Evolutionary conservation across 352 stramenopile species (phyloP).

Genomic region (Pythium oligandrum): DNA sequence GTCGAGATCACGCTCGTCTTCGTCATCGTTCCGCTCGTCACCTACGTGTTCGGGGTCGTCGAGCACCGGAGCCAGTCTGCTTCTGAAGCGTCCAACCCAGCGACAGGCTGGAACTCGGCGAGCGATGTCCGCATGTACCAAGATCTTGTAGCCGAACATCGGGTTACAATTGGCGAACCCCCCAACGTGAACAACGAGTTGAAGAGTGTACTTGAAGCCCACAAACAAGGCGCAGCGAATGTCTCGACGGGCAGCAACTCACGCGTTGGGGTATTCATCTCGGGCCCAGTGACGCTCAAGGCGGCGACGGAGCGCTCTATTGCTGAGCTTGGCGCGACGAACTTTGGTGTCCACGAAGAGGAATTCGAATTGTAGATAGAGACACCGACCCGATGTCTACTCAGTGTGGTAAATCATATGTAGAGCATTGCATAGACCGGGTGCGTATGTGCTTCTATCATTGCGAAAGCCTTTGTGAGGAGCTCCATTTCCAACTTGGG

Average conservation of each 20-base stretch:
- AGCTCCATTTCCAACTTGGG: too few species aligned
- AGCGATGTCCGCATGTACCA: too few species aligned
- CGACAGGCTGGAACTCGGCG: conserved; percentile 3
- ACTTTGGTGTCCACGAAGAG: conserved; percentile 26
- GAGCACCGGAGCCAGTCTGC: conserved; percentile 21
- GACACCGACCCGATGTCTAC: too few species aligned
- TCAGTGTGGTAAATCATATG: too few species aligned
- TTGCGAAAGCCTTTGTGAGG: too few species aligned
- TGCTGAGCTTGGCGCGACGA: conserved; percentile 3
- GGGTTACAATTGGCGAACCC: too few species aligned
- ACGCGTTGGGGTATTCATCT: conserved; percentile 36
- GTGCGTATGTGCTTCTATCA: too few species aligned
- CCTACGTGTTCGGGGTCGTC: conserved; percentile 19
- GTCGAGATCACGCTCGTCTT: conserved; percentile 37
- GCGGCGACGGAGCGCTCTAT: conserved; percentile 4
- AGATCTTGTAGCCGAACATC: too few species aligned
- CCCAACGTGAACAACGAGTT: conserved; percentile 29
- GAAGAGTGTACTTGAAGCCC: conserved; percentile 16
- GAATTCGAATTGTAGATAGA: conserved; percentile 15
- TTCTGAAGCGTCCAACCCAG: conserved; percentile 23
- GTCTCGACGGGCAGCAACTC: not conserved
- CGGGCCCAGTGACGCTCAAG: conserved; percentile 32
- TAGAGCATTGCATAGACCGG: too few species aligned
- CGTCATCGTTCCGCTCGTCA: conserved; percentile 23
- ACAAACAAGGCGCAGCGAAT: not conserved